Evolutionary conservation across 1,139 yeast genomes (phyloP), one percentile per base, ranked within the genome.

Genomic region (Debaryomyces sp.): DNA sequence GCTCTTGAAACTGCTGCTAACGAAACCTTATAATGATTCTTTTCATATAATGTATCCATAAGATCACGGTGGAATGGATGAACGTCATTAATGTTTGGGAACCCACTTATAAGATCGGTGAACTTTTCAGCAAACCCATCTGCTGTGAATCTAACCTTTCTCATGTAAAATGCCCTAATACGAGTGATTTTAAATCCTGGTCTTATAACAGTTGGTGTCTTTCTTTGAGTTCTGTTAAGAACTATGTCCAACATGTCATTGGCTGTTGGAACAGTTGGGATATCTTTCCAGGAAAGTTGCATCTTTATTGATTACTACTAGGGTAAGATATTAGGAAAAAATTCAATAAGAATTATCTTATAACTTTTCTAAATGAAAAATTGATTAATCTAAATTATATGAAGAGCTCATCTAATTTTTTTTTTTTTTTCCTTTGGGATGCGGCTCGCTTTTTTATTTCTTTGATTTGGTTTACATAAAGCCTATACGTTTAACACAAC

Each of bases 241-340:
- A 95, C 96, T 56, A 94, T 91, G 73, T 94, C 99, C 84, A 94
- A 80, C 81, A 92, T 81, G 64, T 94, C 98, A 70, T 88, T 89
- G 64, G 96, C 77, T 58, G 86, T 86, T 45, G 98, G 96, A 55
- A 94, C 96, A 45, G 96, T 85, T 36, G 98, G 96, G 64, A 94
- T 94, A 71, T 92, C 97, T 74, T 94, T 94, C 98, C 98, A 94
- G 49, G 97, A 87, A 60, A 94, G 84, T 77, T 94, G 98, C 98
- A 94, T 94, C 46, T 56, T 73, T 27, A 48, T 37, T 38, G 30
- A 32, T n/a, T 33, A 17, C 33, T 44, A 44, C 21, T 34, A 36
- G 26, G 37, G 35, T 22, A 37, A 37, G 41, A 37, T 32, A 40
- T 29, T 9, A 21, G 13, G 38, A 21, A 35, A 34, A 34, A 18